These are phyloP conservation scores for Ophiocordyceps sinensis DNA, from an alignment of 2,329 filamentous ascomycete genomes.

Conservation along the genomic window DNA sequence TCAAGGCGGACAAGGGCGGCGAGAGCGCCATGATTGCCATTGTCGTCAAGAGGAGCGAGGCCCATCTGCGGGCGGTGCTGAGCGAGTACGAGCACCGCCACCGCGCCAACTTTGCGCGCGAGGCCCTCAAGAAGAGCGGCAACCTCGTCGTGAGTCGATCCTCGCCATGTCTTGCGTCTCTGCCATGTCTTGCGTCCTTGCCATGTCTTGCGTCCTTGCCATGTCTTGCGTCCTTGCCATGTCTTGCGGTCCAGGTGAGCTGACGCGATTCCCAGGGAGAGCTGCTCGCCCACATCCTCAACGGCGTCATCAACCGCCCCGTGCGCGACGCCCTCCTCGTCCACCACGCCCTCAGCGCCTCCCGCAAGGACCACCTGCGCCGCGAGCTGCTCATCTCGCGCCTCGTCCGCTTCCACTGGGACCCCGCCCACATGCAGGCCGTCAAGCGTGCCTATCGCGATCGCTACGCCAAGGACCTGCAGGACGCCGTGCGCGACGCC, in stretches of 20 bases:
- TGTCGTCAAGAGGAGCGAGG: slow-evolving; percentile 65
- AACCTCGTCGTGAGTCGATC: slow-evolving; percentile 70
- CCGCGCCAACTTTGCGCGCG: slow-evolving; percentile 69
- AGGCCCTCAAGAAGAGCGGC: slow-evolving; percentile 74
- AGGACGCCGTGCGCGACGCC: slow-evolving; percentile 65
- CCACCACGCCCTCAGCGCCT: slow-evolving; percentile 73
- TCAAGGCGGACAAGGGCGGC: slow-evolving; percentile 64
- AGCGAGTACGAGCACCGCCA: slow-evolving; percentile 61
- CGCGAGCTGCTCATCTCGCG: slow-evolving; percentile 80
- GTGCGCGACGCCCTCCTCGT: slow-evolving; percentile 84
- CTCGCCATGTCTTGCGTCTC: no score
- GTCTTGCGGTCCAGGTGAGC: no score
- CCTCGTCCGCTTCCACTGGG: slow-evolving; percentile 86
- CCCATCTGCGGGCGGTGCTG: slow-evolving; percentile 69
- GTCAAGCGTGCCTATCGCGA: slow-evolving; percentile 70
- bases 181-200: no score
- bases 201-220: no score
- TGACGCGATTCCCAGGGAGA: slow-evolving; percentile 51
- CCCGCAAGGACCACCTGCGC: slow-evolving; percentile 55
- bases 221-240: no score
- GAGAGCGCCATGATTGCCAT: slow-evolving; percentile 81
- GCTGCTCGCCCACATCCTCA: slow-evolving; percentile 85
- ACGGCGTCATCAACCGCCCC: slow-evolving; percentile 90
- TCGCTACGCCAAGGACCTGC: slow-evolving; percentile 60
- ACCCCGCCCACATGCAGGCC: slow-evolving; percentile 62